Conservation (phyloP, 1,139 yeast species). For the Geotrichum fermentans region DNA sequence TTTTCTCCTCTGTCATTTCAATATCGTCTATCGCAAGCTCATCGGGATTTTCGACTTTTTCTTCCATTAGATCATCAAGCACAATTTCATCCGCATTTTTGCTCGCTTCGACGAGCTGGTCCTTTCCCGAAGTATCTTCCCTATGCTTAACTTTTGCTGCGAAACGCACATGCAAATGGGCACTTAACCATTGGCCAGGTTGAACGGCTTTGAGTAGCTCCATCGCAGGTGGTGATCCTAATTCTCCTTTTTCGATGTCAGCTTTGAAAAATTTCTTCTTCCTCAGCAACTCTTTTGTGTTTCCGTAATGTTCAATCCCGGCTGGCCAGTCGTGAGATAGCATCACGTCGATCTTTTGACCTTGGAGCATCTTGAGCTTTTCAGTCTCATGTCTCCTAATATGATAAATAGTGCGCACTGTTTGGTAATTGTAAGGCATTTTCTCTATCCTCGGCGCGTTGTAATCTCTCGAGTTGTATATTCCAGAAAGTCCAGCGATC, state of each 20-base stretch:
- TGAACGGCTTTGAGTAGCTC: constrained; percentile 48
- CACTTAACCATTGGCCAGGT: constrained; percentile 80
- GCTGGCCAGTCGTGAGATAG: constrained; percentile 95
- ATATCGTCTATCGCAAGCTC: constrained; percentile 42
- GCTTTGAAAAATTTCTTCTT: constrained; percentile 61
- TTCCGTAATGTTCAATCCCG: constrained; percentile 66
- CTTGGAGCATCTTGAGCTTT: constrained; percentile 45
- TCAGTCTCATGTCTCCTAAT: constrained; percentile 59
- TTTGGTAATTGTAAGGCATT: constrained; percentile 47
- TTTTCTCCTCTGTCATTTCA: background rate
- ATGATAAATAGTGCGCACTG: constrained; percentile 66
- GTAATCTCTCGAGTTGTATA: constrained; percentile 54
- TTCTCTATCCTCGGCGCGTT: constrained; percentile 40
- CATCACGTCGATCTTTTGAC: constrained; percentile 46
- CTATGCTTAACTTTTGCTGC: constrained; percentile 49
- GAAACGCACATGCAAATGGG: constrained; percentile 79
- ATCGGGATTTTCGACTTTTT: constrained; percentile 30
- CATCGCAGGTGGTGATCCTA: constrained; percentile 77
- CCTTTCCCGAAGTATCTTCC: background rate
- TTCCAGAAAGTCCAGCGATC: constrained; percentile 83
- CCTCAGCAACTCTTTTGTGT: constrained; percentile 45
- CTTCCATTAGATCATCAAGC: constrained; percentile 21
- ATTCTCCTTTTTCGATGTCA: constrained; percentile 54
- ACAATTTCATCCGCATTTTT: constrained; percentile 6
- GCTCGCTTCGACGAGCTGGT: constrained; percentile 12